Conservation (phyloP, 2,329 filamentous ascomycete genomes). For the Polytolypa hystricis region DNA sequence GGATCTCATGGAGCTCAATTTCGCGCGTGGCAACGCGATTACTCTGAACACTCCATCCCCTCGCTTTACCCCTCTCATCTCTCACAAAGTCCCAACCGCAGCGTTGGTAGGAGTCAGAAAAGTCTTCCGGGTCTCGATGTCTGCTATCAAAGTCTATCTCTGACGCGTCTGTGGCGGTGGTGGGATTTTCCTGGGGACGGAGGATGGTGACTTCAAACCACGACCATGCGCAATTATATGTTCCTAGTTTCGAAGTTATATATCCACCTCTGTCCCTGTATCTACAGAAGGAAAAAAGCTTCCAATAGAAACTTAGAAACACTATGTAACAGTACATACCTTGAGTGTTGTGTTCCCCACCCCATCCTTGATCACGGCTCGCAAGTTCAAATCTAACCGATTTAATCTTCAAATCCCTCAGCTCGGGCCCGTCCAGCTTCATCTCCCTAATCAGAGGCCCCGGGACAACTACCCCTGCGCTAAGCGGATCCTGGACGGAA, state of each 20-base stretch:
- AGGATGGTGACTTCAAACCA: slow-evolving; percentile 4
- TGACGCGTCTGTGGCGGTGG: neutral
- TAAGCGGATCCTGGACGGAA: neutral
- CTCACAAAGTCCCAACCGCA: slow-evolving; percentile 2
- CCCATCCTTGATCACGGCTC: slow-evolving; percentile 5
- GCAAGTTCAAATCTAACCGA: slow-evolving; percentile 2
- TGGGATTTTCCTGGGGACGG: neutral
- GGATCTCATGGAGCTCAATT: neutral
- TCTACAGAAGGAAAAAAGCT: no score
- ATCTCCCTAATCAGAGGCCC: slow-evolving; percentile 2
- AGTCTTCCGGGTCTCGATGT: neutral
- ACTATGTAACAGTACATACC: neutral
- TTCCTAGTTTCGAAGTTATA: no score
- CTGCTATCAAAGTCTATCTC: neutral
- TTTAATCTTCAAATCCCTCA: slow-evolving; percentile 3
- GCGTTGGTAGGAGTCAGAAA: neutral
- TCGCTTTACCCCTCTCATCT: neutral
- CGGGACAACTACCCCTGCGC: neutral
- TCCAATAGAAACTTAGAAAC: no score
- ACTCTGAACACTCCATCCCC: neutral
- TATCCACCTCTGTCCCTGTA: no score
- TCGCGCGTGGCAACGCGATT: neutral
- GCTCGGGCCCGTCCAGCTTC: neutral
- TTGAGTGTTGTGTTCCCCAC: neutral
- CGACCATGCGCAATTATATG: neutral